phyloP scores from a whole-genome alignment of 2,329 filamentous ascomycete species.

The Ambrosiella xylebori region DNA sequence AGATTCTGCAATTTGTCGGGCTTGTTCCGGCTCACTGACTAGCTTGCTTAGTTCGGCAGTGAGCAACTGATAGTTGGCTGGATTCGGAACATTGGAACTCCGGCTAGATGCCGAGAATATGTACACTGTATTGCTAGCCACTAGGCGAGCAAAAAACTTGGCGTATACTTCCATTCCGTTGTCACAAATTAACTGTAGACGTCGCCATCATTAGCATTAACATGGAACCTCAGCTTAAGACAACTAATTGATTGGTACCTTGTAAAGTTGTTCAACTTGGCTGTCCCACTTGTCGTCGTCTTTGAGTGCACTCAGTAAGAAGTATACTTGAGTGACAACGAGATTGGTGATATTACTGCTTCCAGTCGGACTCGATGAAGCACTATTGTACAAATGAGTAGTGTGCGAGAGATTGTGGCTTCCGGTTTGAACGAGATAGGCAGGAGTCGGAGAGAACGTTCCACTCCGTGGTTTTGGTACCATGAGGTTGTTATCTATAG shows the following conservation, averaged over 20 bases:
- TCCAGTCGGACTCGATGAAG: slow-evolving; percentile 45
- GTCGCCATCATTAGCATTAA: neutral
- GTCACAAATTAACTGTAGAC: slow-evolving; percentile 70
- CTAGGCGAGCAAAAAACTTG: slow-evolving; percentile 84
- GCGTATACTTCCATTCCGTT: slow-evolving; percentile 98
- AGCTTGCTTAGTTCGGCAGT: slow-evolving; percentile 76
- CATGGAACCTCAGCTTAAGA: neutral
- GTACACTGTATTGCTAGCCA: slow-evolving; percentile 76
- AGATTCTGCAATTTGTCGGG: slow-evolving; percentile 79
- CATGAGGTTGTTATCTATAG: slow-evolving; percentile 30
- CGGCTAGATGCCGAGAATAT: slow-evolving; percentile 72
- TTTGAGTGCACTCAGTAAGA: slow-evolving; percentile 84
- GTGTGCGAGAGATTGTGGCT: slow-evolving; percentile 38
- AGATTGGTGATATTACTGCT: slow-evolving; percentile 68
- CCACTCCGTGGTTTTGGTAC: slow-evolving; percentile 43
- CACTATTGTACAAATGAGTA: slow-evolving; percentile 31
- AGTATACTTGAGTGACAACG: slow-evolving; percentile 85
- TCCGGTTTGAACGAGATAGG: slow-evolving; percentile 39
- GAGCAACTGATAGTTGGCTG: slow-evolving; percentile 66
- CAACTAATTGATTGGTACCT: slow-evolving; percentile 37
- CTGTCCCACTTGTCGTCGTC: slow-evolving; percentile 94
- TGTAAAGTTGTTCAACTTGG: slow-evolving; percentile 79
- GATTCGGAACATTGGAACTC: slow-evolving; percentile 30
- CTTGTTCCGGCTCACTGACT: slow-evolving; percentile 61
- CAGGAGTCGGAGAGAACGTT: slow-evolving; percentile 47